Percentiles rank a stretch among this genome's conserved stretches.
Conservation (phyloP, 2,329 filamentous ascomycete genomes). For the Rhytidhysteron rufulum region DNA sequence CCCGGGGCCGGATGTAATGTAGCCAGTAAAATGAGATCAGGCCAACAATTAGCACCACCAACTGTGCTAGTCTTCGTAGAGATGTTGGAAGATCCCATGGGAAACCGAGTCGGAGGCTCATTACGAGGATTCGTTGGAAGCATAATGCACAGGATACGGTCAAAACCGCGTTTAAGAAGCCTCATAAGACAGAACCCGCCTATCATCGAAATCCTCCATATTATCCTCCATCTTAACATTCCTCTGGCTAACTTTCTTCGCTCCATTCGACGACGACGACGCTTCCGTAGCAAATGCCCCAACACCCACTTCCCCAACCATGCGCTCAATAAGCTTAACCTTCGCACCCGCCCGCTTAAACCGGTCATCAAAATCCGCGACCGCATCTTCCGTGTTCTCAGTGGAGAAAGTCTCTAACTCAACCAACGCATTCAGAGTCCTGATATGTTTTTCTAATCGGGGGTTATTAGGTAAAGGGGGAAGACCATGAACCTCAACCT, state of each 20-base stretch:
- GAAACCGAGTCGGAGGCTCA: no score
- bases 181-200: neutral
- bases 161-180: no score
- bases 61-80: no score
- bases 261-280: conserved; percentile 5
- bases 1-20: no score
- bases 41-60: no score
- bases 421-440: conserved; percentile 69
- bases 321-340: conserved; percentile 76
- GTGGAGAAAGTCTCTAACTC: conserved; percentile 75
- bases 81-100: no score
- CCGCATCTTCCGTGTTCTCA: conserved; percentile 80
- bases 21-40: no score
- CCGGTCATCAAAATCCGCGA: conserved; percentile 87
- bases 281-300: neutral
- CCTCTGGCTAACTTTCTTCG: conserved; percentile 9
- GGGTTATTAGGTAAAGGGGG: conserved; percentile 52
- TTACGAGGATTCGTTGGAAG: no score
- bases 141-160: no score
- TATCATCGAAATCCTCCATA: conserved; percentile 31
- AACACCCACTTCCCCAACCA: conserved; percentile 43
- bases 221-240: conserved; percentile 18
- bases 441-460: conserved; percentile 72
- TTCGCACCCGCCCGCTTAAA: conserved; percentile 80
- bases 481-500: conserved; percentile 29